A percentile compares a stretch with the other conserved stretches of the same genome.
Evolutionary conservation across 208 protist genomes (phyloP).

Genomic region (Leishmania braziliensis): DNA sequence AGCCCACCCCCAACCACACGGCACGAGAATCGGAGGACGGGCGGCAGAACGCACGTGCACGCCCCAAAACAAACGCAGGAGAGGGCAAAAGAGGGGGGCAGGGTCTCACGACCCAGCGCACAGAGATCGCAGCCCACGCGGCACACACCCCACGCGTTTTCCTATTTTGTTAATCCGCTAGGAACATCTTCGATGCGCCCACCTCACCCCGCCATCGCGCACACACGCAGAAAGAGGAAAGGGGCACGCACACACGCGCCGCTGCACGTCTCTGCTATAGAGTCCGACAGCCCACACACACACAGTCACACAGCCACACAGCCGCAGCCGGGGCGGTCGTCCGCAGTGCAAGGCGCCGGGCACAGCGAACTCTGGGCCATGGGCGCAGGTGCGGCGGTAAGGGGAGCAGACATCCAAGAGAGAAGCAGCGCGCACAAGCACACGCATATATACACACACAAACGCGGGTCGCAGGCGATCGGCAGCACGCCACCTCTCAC

Average conservation of each 20-base stretch:
- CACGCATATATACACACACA: neutral
- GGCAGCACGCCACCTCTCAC: neutral
- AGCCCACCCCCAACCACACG: too few relatives aligned
- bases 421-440: neutral
- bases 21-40: neutral
- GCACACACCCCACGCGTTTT: too few relatives aligned
- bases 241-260: neutral
- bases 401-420: neutral
- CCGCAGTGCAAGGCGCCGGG: neutral
- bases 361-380: neutral
- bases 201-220: too few relatives aligned
- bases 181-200: too few relatives aligned
- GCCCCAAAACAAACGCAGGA: neutral
- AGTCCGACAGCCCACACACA: neutral
- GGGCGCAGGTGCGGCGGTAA: neutral
- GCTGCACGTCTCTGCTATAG: neutral
- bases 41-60: slow-evolving; percentile 5
- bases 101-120: too few relatives aligned
- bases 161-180: too few relatives aligned
- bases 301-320: slow-evolving; percentile 5
- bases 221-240: neutral
- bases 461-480: neutral
- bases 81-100: too few relatives aligned
- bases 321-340: neutral
- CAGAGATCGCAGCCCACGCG: too few relatives aligned